Base-by-base conservation (phyloP, 2,329 filamentous ascomycete species). In the Aspergillus novofumigatus region DNA sequence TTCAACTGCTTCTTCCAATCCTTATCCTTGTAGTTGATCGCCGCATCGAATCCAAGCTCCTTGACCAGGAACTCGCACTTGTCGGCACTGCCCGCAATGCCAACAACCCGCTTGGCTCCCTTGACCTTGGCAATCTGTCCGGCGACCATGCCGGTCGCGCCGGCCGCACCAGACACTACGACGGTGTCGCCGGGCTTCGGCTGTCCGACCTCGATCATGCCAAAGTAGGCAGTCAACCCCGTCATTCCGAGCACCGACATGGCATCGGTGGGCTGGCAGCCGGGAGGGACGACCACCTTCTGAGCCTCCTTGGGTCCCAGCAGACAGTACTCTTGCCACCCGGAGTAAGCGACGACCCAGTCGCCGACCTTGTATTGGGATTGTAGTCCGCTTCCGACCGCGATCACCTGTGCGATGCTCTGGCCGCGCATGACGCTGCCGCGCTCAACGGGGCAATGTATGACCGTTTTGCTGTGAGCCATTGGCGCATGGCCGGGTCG, bases 81-180 rank as follows among this genome's bases (percentile, higher is more conserved):
- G 41, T 87, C 84, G 38, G 84, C 80, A 54, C 80, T 82, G 0
- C 88, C 88, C 0, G 86, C 86, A 59, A 90, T 79, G 6, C 87
- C 88, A 23, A 88, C 72, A 11, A 90, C 84, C 2, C 79, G 67
- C 62, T 77, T 83, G 74, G 64, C 82, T 11, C 87, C 89, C 72
- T 86, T 85, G 53, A 91, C 75, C 78, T 90, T 91, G 20, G 88
- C 88, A 63, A 92, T 90, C 75, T 93, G 90, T 0, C 88, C 89
- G 0, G 85, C 89, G 1, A 92, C 83, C 67, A 83, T 88, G 1
- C 90, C 90, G 0, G 90, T 92, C 0, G 89, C 90, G 2, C 90
- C 90, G 0, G 90, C 90, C 1, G 90, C 90, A 6, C 88, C 89
- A 8, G 85, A 89, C 0, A 93, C 87, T 7, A 92, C 88, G 1